Percentiles rank a stretch among this genome's conserved stretches.
phyloP scores from a whole-genome alignment of 768 basidiomycete species.

The Pleurotus platypus region DNA sequence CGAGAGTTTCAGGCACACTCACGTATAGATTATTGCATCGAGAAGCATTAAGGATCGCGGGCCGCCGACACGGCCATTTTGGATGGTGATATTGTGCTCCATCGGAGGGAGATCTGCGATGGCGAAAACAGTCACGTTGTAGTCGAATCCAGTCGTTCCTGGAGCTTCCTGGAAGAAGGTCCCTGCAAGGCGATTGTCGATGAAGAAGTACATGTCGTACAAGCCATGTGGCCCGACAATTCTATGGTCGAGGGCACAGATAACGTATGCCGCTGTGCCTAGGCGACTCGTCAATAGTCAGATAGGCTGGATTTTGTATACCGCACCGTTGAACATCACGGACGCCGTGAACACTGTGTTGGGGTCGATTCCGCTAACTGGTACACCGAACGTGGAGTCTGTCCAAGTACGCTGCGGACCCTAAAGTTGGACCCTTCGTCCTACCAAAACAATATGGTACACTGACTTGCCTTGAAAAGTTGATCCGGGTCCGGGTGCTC shows the following conservation, averaged over 20 bases:
- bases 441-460: background rate
- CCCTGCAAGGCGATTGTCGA: slow-evolving; percentile 27
- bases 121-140: slow-evolving; percentile 26
- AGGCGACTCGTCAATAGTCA: slow-evolving; percentile 6
- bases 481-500: slow-evolving; percentile 17
- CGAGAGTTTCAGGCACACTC: background rate
- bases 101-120: slow-evolving; percentile 19
- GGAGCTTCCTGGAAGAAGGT: slow-evolving; percentile 16
- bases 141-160: slow-evolving; percentile 17
- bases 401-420: slow-evolving; percentile 4
- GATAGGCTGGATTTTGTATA: background rate
- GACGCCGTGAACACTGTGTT: slow-evolving; percentile 22
- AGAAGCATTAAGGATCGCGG: slow-evolving; percentile 22
- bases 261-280: slow-evolving; percentile 45
- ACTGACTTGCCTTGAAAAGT: slow-evolving; percentile 11
- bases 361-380: slow-evolving; percentile 12
- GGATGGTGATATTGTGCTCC: slow-evolving; percentile 23
- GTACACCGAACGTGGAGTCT: slow-evolving; percentile 12
- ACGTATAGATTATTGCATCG: slow-evolving; percentile 27
- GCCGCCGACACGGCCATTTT: slow-evolving; percentile 22
- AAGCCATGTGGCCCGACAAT: slow-evolving; percentile 20
- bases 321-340: slow-evolving; percentile 31
- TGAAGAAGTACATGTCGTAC: slow-evolving; percentile 28
- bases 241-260: slow-evolving; percentile 29
- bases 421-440: background rate